Base-by-base conservation (phyloP, 1,284 basidiomycete species). In the Cystobasidium pallidum region DNA sequence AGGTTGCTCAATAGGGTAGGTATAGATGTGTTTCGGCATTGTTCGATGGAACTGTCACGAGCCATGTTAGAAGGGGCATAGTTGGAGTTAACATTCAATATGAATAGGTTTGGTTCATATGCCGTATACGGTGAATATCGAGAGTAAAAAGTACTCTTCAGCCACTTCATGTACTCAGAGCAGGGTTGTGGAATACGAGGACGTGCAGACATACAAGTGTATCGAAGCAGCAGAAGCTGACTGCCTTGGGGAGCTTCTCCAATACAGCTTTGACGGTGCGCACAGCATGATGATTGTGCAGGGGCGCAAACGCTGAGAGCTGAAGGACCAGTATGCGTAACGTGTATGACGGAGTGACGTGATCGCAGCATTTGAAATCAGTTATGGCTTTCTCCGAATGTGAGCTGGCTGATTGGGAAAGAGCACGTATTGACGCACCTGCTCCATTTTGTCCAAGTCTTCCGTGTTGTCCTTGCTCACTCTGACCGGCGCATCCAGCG, bases 1-100 rank as follows among this genome's bases (percentile, higher is more conserved):
- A 6, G 85, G 82, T 70, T 85, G 86, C 67, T 89, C 84, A 65
- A 94, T 88, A 0, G 91, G 86, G 78, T 92, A 93, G 58, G 86
- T 89, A 63, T 88, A 86, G 66, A 92, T 87, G 77, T 91, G 87
- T 4, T 82, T 78, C 0, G 90, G 89, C 17, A 94, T 86, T 8
- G 89, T 86, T 55, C 84, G 84, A 79, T 94, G 92, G 82, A 94
- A 94, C 70, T 73, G 55, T 45, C 15, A 7, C 7, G 7, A 41
- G 39, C 8, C 8, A 41, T 41, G 39, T 41, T 15, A 7, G 8
- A 41, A 15, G 15, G 8, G 15, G 39, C 39, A 41, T 8, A 15
- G 39, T 8, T 41, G n/a, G n/a, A n/a, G n/a, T n/a, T n/a, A n/a
- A n/a, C n/a, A n/a, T n/a, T n/a, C n/a, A n/a, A n/a, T n/a, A n/a